These are phyloP conservation scores for Melaleuca alternifolia DNA, from an alignment of 345 rosid species.

Conservation along the genomic window DNA sequence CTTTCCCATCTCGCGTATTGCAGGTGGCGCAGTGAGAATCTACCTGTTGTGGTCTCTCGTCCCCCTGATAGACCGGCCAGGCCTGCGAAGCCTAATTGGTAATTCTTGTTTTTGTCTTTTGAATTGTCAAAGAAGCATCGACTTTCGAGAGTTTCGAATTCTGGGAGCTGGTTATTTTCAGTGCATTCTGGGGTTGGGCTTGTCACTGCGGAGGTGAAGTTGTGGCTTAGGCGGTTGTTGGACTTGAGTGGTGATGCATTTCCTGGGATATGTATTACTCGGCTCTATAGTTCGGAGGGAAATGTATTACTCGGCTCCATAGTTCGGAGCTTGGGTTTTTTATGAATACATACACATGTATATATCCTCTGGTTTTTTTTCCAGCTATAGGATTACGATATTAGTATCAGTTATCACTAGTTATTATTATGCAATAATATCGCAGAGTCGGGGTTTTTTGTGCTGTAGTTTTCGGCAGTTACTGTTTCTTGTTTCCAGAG, in stretches of 20 bases:
- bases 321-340: neutral
- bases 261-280: neutral
- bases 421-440: neutral
- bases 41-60: slow-evolving; percentile 43
- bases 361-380: no score
- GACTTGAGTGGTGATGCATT: neutral
- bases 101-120: neutral
- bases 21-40: slow-evolving; percentile 44
- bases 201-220: neutral
- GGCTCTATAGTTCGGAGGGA: neutral
- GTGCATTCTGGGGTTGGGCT: neutral
- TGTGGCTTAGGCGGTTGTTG: neutral
- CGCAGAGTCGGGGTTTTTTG: no score
- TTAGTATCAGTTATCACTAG: neutral
- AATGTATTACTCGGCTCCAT: no score
- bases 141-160: neutral
- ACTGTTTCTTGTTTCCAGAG: neutral
- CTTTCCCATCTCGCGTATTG: slow-evolving; percentile 78
- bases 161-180: neutral
- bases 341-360: no score
- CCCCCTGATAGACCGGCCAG: slow-evolving; percentile 77
- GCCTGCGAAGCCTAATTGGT: slow-evolving; percentile 66
- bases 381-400: neutral
- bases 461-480: neutral
- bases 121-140: neutral